phyloP scores from a whole-genome alignment of 257 asterid species.

The Eucommia ulmoides region DNA sequence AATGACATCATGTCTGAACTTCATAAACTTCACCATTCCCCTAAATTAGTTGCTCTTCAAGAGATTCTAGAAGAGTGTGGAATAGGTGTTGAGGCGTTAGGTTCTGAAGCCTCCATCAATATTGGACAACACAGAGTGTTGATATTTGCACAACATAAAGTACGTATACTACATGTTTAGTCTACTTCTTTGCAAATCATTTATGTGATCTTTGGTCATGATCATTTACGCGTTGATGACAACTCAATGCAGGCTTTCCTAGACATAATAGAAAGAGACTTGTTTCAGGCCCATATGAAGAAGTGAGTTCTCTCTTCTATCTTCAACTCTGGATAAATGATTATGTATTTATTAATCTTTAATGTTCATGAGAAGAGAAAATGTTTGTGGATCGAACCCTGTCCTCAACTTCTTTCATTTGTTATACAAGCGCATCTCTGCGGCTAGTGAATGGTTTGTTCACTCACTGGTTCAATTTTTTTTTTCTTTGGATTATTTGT shows the following conservation, averaged over 20 bases:
- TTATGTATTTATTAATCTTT: too few species aligned
- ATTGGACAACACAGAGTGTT: conserved; percentile 90
- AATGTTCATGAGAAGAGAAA: too few species aligned
- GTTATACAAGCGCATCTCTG: too few species aligned
- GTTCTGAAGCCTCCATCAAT: conserved; percentile 59
- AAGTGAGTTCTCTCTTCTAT: conserved; percentile 48
- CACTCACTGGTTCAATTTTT: too few species aligned
- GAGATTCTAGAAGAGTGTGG: conserved; percentile 99
- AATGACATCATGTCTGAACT: conserved; percentile 63
- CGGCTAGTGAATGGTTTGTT: too few species aligned
- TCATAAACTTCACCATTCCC: conserved; percentile 82
- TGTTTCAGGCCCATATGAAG: conserved; percentile 78
- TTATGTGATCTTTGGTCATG: conserved; percentile 6
- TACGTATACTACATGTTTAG: conserved; percentile 8
- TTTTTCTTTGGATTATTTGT: too few species aligned
- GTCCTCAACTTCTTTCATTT: too few species aligned
- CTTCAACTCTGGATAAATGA: neutral
- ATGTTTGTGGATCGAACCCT: too few species aligned
- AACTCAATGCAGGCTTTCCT: conserved; percentile 63
- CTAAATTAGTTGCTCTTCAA: conserved; percentile 92
- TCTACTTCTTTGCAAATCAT: neutral
- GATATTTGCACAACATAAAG: conserved; percentile 98
- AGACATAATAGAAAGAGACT: conserved; percentile 85
- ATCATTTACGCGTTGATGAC: conserved; percentile 13
- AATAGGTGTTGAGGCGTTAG: conserved; percentile 78